A percentile compares a stretch with the other conserved stretches of the same genome.
These are phyloP conservation scores for Penicillium sp. DNA, from an alignment of 2,329 filamentous ascomycete species.

Conservation along the genomic window DNA sequence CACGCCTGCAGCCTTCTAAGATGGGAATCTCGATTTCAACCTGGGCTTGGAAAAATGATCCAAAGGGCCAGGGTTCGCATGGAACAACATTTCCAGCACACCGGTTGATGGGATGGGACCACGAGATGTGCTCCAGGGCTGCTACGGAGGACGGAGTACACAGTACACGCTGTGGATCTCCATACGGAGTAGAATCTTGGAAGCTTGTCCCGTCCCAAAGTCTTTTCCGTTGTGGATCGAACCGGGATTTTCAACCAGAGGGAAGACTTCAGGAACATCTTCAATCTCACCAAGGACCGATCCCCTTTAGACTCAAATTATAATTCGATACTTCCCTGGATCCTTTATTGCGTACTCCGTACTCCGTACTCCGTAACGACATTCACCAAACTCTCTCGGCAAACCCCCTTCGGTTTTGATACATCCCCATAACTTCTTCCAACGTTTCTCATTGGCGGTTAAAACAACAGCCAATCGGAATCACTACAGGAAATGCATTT, in stretches of 20 bases:
- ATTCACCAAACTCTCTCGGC: neutral
- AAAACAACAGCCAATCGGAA: neutral
- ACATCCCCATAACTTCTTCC: constrained; percentile 1
- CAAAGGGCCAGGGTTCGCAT: neutral
- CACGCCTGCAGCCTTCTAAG: neutral
- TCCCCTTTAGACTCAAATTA: neutral
- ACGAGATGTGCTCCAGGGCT: neutral
- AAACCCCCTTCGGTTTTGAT: neutral
- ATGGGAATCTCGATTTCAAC: neutral
- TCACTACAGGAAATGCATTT: neutral
- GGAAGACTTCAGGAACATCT: neutral
- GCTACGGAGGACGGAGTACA: neutral
- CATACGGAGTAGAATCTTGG: neutral
- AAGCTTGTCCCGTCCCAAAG: neutral
- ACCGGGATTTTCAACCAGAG: neutral
- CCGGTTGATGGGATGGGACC: constrained; percentile 5
- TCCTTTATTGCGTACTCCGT: neutral
- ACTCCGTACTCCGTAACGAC: too few relatives aligned
- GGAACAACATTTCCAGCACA: neutral
- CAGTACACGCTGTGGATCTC: neutral
- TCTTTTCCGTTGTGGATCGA: neutral
- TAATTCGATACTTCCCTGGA: neutral
- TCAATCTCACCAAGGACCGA: neutral
- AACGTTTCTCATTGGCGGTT: neutral
- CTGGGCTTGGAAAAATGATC: neutral